A percentile compares a stretch with the other conserved stretches of the same genome.
These are phyloP conservation scores for Coemansia aciculifera DNA, from an alignment of 192 early-diverging fungal genomes.

Conservation along the genomic window DNA sequence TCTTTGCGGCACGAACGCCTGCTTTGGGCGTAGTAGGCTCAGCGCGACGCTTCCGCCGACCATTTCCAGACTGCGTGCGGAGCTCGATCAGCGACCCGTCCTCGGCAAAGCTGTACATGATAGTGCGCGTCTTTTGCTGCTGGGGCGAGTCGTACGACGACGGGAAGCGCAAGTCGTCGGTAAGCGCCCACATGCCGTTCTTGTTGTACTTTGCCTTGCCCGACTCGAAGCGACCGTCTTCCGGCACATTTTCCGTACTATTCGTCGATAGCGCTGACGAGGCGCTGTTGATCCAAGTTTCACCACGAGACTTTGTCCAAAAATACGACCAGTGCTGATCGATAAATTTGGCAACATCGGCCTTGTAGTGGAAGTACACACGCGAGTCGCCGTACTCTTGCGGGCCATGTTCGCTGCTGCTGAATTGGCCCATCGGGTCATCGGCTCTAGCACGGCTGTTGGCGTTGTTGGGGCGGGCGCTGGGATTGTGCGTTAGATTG, in stretches of 20 bases:
- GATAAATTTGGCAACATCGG: conserved; percentile 66
- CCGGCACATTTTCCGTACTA: conserved; percentile 57
- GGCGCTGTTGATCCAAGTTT: conserved; percentile 66
- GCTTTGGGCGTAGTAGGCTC: conserved; percentile 21
- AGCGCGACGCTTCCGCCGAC: conserved; percentile 47
- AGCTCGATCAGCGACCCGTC: conserved; percentile 54
- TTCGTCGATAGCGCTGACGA: conserved; percentile 61
- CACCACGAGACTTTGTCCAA: conserved; percentile 63
- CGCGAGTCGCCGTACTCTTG: conserved; percentile 55
- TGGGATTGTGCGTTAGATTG: conserved; percentile 59
- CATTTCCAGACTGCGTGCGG: conserved; percentile 34
- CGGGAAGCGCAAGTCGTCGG: conserved; percentile 51
- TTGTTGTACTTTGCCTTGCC: conserved; percentile 60
- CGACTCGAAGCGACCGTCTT: conserved; percentile 57
- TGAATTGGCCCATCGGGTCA: conserved; percentile 45
- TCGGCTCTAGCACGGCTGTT: conserved; percentile 24
- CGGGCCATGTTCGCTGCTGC: conserved; percentile 52
- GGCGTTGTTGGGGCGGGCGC: conserved; percentile 23
- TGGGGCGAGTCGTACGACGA: conserved; percentile 56
- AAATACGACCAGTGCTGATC: conserved; percentile 67
- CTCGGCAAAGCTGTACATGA: conserved; percentile 56
- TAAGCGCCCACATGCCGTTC: conserved; percentile 59
- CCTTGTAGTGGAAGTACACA: conserved; percentile 59
- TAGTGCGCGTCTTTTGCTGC: conserved; percentile 54
- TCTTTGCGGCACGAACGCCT: conserved; percentile 24